Conservation (phyloP, 768 basidiomycete genomes). For the Psilocybe sp. region DNA sequence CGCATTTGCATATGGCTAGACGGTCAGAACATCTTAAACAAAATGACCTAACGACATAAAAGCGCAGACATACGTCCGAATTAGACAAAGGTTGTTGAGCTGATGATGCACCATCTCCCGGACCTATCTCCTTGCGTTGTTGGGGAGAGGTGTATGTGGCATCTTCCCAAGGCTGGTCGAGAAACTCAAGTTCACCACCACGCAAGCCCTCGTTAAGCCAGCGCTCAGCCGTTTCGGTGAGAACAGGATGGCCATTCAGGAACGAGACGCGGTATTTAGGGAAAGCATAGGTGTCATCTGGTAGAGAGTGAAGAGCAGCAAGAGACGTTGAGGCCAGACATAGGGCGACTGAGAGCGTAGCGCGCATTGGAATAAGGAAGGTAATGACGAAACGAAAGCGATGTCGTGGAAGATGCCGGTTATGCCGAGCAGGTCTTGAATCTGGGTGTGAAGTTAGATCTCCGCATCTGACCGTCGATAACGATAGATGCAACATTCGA, state of each 20-base stretch:
- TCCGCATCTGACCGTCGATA: slow-evolving; percentile 15
- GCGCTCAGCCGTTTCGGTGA: slow-evolving; percentile 66
- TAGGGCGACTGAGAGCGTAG: slow-evolving; percentile 21
- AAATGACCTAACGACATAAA: background rate
- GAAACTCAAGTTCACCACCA: slow-evolving; percentile 77
- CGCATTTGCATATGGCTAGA: too few relatives aligned
- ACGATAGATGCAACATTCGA: slow-evolving; percentile 11
- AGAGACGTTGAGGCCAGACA: slow-evolving; percentile 27
- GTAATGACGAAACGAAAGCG: slow-evolving; percentile 5
- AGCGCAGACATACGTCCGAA: slow-evolving; percentile 34
- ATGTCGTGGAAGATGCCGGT: slow-evolving; percentile 22
- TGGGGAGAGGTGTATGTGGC: slow-evolving; percentile 32
- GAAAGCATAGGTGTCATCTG: slow-evolving; percentile 78
- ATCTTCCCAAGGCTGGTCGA: slow-evolving; percentile 60
- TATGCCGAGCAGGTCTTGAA: slow-evolving; percentile 17
- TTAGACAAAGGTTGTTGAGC: slow-evolving; percentile 18
- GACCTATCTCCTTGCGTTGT: slow-evolving; percentile 58
- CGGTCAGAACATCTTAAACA: too few relatives aligned
- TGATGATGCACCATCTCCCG: slow-evolving; percentile 31
- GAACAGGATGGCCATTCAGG: slow-evolving; percentile 73
- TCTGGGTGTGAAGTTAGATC: slow-evolving; percentile 15
- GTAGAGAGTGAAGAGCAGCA: slow-evolving; percentile 64
- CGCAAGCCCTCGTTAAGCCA: slow-evolving; percentile 74
- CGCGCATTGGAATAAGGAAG: slow-evolving; percentile 16
- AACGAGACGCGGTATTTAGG: slow-evolving; percentile 81